phyloP scores from a whole-genome alignment of 2,329 filamentous ascomycete genomes.

The Aspergillus viridinutans region DNA sequence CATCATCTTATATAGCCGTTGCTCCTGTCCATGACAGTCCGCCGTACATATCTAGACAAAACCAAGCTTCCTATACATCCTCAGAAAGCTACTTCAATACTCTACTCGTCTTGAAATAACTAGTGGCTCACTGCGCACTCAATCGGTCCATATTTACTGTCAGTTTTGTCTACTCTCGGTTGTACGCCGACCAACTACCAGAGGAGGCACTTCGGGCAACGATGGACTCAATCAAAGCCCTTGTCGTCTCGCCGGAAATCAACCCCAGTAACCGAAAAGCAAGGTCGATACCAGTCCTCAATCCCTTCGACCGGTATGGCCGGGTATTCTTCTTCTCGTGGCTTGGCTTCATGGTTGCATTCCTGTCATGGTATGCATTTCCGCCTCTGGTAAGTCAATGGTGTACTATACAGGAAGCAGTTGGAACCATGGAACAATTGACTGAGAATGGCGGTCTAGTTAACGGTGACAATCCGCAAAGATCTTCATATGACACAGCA shows the following conservation, averaged over 20 bases:
- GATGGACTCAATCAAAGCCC: conserved; percentile 22
- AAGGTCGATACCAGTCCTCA: conserved; percentile 71
- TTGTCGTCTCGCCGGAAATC: conserved; percentile 59
- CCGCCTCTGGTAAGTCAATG: conserved; percentile 65
- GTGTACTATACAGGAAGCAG: conserved; percentile 3
- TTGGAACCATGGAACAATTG: neutral
- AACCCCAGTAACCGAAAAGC: conserved; percentile 85
- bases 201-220: conserved; percentile 1
- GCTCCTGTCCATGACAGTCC: neutral
- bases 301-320: conserved; percentile 73
- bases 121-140: neutral
- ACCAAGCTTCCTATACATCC: neutral
- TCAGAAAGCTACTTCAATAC: neutral
- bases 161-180: neutral
- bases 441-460: conserved; percentile 35
- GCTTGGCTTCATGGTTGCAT: conserved; percentile 80
- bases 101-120: neutral
- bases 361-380: conserved; percentile 89
- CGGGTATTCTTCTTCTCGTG: conserved; percentile 88
- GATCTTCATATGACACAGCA: conserved; percentile 68
- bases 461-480: conserved; percentile 71
- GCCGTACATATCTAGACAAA: neutral
- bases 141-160: neutral
- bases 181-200: neutral
- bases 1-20: neutral